Evolutionary conservation across 768 basidiomycete genomes (phyloP), one percentile per base, ranked within the genome.

Genomic region (Psilocybe tampanensis): DNA sequence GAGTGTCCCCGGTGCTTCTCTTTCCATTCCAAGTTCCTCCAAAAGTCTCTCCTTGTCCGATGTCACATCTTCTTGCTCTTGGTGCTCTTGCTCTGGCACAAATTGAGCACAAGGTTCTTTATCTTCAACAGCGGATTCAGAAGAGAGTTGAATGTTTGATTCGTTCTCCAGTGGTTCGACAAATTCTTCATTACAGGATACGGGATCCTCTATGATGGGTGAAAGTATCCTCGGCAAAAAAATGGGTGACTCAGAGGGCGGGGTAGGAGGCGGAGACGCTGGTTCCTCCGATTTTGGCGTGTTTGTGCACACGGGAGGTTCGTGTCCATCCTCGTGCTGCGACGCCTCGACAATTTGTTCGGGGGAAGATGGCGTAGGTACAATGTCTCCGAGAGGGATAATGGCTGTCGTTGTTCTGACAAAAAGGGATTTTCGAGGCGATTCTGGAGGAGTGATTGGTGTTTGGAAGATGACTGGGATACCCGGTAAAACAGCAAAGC

Each of bases 401-500:
- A 56, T 54, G 8, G 50, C 43, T 18, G 56, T 52, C 19, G 61
- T 59, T n/a, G n/a, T n/a, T n/a, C n/a, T n/a, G 23, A 67, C 29
- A 5, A 62, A 54, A 21, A 60, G 41, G n/a, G 69, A 70, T 51
- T 66, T 60, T 23, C 66, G 66, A 13, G 69, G 72, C 12, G 73
- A 72, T 23, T 70, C 72, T 12, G 73, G 73, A 3, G 73, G 73
- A 9, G 73, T 74, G 51, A 72, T 71, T 42, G 73, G 73, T 19
- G 71, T 70, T 57, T 68, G 64, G 55, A 70, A 66, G 36, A 60
- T 53, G 29, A 63, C 60, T 17, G 67, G 58, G 43, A 62, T 62
- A 8, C 53, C 55, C 21, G 66, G 65, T 8, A 60, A 45, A 17
- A 67, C 56, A n/a, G 61, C 43, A 39, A 69, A 60, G 22, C 63